These are phyloP conservation scores for Cyathus striatus DNA, from an alignment of 768 basidiomycete genomes.

Conservation along the genomic window DNA sequence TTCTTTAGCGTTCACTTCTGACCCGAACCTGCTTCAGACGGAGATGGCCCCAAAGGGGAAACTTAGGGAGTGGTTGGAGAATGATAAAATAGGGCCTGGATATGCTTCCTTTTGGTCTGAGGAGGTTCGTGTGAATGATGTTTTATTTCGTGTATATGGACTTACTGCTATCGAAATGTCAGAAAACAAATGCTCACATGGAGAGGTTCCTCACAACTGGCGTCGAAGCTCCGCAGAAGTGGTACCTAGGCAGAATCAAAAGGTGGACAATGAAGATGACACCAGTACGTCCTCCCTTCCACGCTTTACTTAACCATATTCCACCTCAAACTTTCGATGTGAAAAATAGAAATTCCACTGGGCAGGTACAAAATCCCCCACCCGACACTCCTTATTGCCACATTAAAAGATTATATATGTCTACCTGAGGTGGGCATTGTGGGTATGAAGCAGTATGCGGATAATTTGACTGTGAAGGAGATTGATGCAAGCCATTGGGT, in stretches of 20 bases:
- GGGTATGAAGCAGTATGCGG: not conserved
- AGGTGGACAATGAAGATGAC: not conserved
- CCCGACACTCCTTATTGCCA: not conserved
- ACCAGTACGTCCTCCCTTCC: not conserved
- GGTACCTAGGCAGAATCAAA: too few relatives aligned
- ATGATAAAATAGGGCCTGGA: conserved; percentile 18
- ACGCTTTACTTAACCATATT: not conserved
- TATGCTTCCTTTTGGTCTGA: conserved; percentile 22
- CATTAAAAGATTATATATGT: not conserved
- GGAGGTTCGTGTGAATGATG: conserved; percentile 17
- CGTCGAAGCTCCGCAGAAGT: too few relatives aligned
- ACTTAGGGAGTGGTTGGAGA: conserved; percentile 27
- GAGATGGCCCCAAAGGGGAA: conserved; percentile 30
- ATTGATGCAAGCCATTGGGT: too few relatives aligned
- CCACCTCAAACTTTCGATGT: not conserved
- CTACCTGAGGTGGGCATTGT: not conserved
- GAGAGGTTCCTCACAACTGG: too few relatives aligned
- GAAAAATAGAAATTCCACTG: not conserved
- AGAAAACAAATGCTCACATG: too few relatives aligned
- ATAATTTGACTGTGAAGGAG: not conserved
- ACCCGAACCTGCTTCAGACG: conserved; percentile 28
- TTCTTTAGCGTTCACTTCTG: conserved; percentile 27
- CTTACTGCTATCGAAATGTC: not conserved
- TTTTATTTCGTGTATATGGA: not conserved
- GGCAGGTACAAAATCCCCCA: not conserved